Evolutionary conservation across 352 stramenopile genomes (phyloP), one percentile per base, ranked within the genome.

Genomic region (Globisporangium nunn): DNA sequence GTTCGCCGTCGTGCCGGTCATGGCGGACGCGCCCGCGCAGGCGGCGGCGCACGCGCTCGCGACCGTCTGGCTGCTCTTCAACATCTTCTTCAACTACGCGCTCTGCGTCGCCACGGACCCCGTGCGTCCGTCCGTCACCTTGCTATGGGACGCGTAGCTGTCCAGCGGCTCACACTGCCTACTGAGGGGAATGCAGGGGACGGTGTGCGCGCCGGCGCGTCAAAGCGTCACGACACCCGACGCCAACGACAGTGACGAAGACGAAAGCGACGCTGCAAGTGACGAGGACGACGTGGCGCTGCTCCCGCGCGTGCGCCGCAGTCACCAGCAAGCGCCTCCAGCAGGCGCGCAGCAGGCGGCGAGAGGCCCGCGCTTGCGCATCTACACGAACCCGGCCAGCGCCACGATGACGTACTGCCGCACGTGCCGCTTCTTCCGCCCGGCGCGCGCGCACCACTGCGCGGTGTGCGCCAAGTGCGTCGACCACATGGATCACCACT

Each of bases 401-500:
- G 18, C 18, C 52, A 12, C 54, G 15, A 37, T 57, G 51, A 78
- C 76, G n/a, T 87, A 80, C 52, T 87, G 77, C 49, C 66, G 72
- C 39, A 59, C 56, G 18, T 87, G 77, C 30, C 73, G 74, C 18
- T 66, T 81, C 47, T 75, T 79, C 43, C 73, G 77, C 18, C 75
- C 77, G 2, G 56, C 60, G 47, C 72, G 77, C n/a, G 75, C 75
- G 3, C 75, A 87, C 52, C 77, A 87, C 56, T 87, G 77, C 51
- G 78, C 72, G 10, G 81, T 98, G 15, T 98, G 91, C 70, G 70
- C 91, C 54, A 63, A 83, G 54, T 98, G 91, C 55, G 89, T 98
- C 53, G 85, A 96, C 43, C 93, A 97, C 69, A 98, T 99, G 91
- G 96, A 99, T 67, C 96, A 98, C 80, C 93, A 98, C 71, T 98